Conservation (phyloP, 2,329 filamentous ascomycete genomes). For the Alternaria viburni region DNA sequence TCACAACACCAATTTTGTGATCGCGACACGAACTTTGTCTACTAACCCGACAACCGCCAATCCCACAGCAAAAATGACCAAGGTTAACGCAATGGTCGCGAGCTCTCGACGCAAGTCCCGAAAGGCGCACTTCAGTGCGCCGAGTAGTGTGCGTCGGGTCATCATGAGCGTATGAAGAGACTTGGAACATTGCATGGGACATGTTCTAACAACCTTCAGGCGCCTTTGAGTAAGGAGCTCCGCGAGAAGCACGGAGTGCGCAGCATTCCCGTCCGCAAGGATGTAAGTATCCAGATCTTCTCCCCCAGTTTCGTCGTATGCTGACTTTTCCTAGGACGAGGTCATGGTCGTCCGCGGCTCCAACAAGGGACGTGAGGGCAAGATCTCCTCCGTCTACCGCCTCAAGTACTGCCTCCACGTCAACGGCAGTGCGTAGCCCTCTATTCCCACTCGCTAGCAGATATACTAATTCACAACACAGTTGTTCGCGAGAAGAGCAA, state of each 20-base stretch:
- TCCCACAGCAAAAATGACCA: constrained; percentile 67
- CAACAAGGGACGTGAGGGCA: constrained; percentile 98
- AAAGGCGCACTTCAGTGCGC: constrained; percentile 96
- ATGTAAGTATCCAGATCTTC: constrained; percentile 50
- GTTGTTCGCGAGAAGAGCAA: constrained; percentile 97
- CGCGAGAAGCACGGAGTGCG: constrained; percentile 98
- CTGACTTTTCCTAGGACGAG: constrained; percentile 64
- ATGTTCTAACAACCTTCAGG: constrained; percentile 45
- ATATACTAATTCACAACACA: constrained; percentile 31
- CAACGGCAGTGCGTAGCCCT: constrained; percentile 67
- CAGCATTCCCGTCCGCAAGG: constrained; percentile 92
- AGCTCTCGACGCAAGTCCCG: constrained; percentile 98
- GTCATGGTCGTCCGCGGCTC: constrained; percentile 88
- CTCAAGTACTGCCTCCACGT: constrained; percentile 94
- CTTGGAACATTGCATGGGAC: constrained; percentile 55
- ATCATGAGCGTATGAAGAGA: constrained; percentile 84
- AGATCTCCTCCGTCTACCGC: constrained; percentile 86
- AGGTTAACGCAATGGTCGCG: constrained; percentile 68
- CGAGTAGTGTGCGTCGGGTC: constrained; percentile 89
- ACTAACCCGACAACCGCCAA: constrained; percentile 43
- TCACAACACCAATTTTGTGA: constrained; percentile 23
- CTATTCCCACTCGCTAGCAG: not conserved
- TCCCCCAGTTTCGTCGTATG: constrained; percentile 19
- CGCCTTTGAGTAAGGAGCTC: constrained; percentile 73
- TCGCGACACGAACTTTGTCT: constrained; percentile 24